Base-by-base conservation (phyloP, 345 rosid species). In the Euphorbia tirucalli region DNA sequence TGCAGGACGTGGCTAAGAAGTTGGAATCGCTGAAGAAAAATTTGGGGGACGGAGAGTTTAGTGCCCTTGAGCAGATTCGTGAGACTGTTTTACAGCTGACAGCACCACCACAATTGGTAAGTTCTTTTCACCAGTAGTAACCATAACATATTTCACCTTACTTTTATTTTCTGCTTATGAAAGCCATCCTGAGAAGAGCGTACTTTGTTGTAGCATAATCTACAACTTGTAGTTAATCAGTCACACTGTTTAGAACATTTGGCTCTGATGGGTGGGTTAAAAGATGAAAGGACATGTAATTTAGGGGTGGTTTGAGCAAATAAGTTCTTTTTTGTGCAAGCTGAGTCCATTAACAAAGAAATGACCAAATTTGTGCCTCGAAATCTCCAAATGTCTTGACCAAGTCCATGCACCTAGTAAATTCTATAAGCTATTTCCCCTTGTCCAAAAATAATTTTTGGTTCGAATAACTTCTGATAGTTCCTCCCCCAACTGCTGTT, bases 51-150 rank as follows among this genome's bases (percentile, higher is more conserved):
- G 98, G 90, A 22, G 85, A 90, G 50, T 78, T 80, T 75, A 72
- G 83, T 79, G 86, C 79, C 71, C 97, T 95, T 5, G 60, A 61
- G 69, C 84, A 90, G 74, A 92, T 92, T 64, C 98, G 98, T 37
- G 76, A 86, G 72, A 85, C 96, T 61, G 84, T 95, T 74, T 77
- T 89, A 78, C 80, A 81, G 78, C 80, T 95, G 79, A 80, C 66
- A 24, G 90, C 98, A 62, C 97, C 97, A 16, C 54, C 85, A 61
- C 83, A 89, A 71, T 74, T 95, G 93, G 99, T 92, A 87, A 71
- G 83, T 66, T 72, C 59, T 37, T 74, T 73, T 27, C 70, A 31
- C 31, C 35, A 49, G 3, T 19, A 35, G 48, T 61, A n/a, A 41
- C 25, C 59, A 28, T 44, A 11, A 32, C 50, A 5, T 49, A 31